Evolutionary conservation across 352 stramenopile species (phyloP), one percentile per base, ranked within the genome.

Genomic region (Pythium utonaiense): DNA sequence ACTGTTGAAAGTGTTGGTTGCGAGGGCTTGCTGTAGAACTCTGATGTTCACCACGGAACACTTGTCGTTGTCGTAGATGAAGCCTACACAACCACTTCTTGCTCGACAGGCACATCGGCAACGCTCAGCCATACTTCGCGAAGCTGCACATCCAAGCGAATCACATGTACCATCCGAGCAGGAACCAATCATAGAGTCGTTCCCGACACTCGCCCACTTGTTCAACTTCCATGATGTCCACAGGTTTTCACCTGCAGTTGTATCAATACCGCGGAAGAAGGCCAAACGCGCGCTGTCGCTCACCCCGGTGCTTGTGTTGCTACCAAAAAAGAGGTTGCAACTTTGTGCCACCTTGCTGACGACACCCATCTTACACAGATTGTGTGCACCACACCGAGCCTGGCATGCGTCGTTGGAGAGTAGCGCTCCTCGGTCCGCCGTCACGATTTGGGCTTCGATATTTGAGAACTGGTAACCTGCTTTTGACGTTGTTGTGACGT

Each of bases 241-340:
- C 14, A 66, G 19, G 33, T 73, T 80, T 22, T 80, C 70, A 2
- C 64, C 74, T 33, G 65, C 62, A 27, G 45, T 59, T 19, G 62
- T 22, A 31, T 80, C 67, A 21, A 51, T 6, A n/a, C 49, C 52
- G 31, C 72, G 67, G 34, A 75, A 54, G 27, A 75, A 77, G 8
- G 64, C 50, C 0, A 48, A n/a, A 10, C 55, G 59, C 30, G 14
- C 73, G 10, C 62, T 50, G 62, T 88, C 78, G 28, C 40, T 44
- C 3, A 48, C 24, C 17, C 74, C 30, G 3, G 50, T 53, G 8
- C 57, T 67, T 14, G 45, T 42, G 34, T 75, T 82, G 24, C 28
- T 50, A 47, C 62, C 50, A 75, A 84, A 86, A 21, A 70, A 86
- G 9, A 88, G 34, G 21, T 59, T 79, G 53, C 78, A 88, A 9